These are phyloP conservation scores for Aspergillus sp. DNA, from an alignment of 2,329 filamentous ascomycete genomes.

Conservation along the genomic window DNA sequence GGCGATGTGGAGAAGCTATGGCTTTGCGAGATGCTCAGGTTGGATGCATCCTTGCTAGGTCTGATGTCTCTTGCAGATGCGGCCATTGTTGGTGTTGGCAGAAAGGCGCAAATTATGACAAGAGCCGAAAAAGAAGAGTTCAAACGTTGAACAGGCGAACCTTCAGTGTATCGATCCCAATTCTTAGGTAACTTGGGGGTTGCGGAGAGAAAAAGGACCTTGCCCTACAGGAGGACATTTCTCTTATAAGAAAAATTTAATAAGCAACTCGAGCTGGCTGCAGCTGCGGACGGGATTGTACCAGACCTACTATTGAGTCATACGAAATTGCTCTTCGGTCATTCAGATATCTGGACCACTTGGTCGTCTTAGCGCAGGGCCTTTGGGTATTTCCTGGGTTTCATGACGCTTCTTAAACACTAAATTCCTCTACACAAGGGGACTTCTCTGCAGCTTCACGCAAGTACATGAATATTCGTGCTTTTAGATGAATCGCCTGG, in stretches of 20 bases:
- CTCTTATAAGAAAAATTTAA: slow-evolving; percentile 11
- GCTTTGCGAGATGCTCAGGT: slow-evolving; percentile 59
- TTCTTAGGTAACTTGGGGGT: background rate
- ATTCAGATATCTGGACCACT: background rate
- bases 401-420: background rate
- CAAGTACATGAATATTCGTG: background rate
- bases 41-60: slow-evolving; percentile 32
- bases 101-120: background rate
- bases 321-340: background rate
- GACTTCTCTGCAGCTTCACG: background rate
- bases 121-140: background rate
- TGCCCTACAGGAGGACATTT: background rate
- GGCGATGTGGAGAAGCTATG: slow-evolving; percentile 77
- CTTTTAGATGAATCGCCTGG: background rate
- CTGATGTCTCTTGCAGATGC: slow-evolving; percentile 43
- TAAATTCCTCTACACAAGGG: background rate
- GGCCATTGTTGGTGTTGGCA: slow-evolving; percentile 22
- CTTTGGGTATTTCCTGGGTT: background rate
- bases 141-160: background rate
- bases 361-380: background rate
- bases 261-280: background rate
- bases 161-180: background rate
- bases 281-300: background rate
- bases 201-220: background rate
- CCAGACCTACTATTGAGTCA: background rate